Base-by-base conservation (phyloP, 2,329 filamentous ascomycete species). In the Epichloe festucae region DNA sequence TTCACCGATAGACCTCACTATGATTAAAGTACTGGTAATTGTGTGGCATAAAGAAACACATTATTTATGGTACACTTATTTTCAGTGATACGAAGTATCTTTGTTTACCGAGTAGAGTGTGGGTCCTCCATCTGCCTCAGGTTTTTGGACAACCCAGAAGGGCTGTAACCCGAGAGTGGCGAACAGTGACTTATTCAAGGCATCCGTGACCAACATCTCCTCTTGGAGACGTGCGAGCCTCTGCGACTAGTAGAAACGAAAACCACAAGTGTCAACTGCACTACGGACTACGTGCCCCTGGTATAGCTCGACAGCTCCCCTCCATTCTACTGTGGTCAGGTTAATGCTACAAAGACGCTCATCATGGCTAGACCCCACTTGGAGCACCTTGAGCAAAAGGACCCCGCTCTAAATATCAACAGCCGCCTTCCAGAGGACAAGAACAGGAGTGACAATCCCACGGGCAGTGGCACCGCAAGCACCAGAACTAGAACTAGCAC, bases 311-410 rank as follows among this genome's bases (percentile, higher is more conserved):
- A 31, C 27, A 27, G 27, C 27, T 27, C 27, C 27, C 27, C 27
- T 31, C 27, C 27, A 31, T 10, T 31, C 27, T 31, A 31, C 27
- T 31, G 27, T 8, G 27, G 8, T 31, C 31, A 31, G 31, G 31
- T 31, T 10, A 31, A 31, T 31, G 31, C 31, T 31, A 10, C 31
- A 31, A 34, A 45, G 15, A 34, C 43, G 45, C 11, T 42, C 50
- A 52, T 35, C 52, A 54, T 54, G 52, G 43, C 50, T 38, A 46
- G 27, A 43, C 50, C 52, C 52, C 52, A 52, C 52, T 36, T 39
- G 12, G 21, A 38, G 46, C 38, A 39, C 19, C 50, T 40, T 39
- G 46, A 48, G 19, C 42, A 50, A 31, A 27, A 47, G 39, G 41
- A 53, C 53, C 53, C 53, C 50, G 48, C 53, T 51, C 48, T 48